Base-by-base conservation (phyloP, 768 basidiomycete species). In the Agaricus bisporus region DNA sequence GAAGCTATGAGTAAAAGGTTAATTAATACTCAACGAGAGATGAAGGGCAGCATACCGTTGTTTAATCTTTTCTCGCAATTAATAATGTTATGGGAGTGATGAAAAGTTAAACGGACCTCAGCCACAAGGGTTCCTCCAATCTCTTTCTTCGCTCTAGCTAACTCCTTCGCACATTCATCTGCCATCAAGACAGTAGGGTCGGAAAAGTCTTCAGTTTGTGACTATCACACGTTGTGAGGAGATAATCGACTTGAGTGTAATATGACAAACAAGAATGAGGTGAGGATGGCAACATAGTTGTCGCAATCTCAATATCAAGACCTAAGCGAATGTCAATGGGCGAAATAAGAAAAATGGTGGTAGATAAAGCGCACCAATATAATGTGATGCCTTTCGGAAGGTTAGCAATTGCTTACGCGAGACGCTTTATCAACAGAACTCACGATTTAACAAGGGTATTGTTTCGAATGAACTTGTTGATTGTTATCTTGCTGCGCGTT, bases 201-300 rank as follows among this genome's bases (percentile, higher is more conserved):
- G 11, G 74, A 76, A 44, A 69, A 73, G 0, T 67, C 75, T 18
- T 75, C 75, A 17, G 49, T 32, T 49, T 60, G 48, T n/a, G 53
- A 32, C 59, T 59, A 29, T 4, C 41, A 22, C n/a, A 32, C 28
- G 14, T 5, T 12, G 11, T 51, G 41, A 49, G 46, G 11, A 17
- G 26, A 17, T 11, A 11, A 37, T 7, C 7, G 25, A 29, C 9
- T 5, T 11, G 37, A 26, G 37, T n/a, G 41, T 55, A 15, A 15
- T 61, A 57, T 6, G 6, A 63, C 77, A 29, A 48, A 85, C 84
- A 38, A 87, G 70, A 39, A 88, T 82, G 4, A 91, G 77, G 60
- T 83, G 71, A 0, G 88, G 88, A 63, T 88, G 87, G 58, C 80
- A 80, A 61, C 85, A 87, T 0, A 90, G 68, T 61, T 90, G 88